Conservation (phyloP, 306 rosid genomes). For the Delonix regia region DNA sequence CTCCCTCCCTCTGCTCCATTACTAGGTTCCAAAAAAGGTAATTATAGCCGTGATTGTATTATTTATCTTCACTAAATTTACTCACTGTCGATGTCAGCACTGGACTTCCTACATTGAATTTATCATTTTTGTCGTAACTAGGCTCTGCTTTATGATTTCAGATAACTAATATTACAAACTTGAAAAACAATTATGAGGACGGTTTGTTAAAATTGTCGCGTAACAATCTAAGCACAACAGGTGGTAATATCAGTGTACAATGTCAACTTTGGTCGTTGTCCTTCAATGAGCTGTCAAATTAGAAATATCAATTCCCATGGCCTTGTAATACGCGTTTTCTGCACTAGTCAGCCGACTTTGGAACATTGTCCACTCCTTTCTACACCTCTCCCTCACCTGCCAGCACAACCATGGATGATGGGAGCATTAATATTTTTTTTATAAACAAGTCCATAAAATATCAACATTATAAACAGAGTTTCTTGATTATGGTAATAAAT, state of each 20-base stretch:
- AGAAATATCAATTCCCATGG: conserved; percentile 55
- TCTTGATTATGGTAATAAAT: neutral
- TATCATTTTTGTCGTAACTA: conserved; percentile 16
- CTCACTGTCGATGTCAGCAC: conserved; percentile 29
- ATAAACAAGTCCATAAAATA: neutral
- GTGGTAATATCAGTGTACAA: conserved; percentile 36
- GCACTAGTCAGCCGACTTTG: conserved; percentile 79
- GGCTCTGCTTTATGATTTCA: conserved; percentile 29
- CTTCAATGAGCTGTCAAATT: conserved; percentile 54
- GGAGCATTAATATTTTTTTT: conserved; percentile 25
- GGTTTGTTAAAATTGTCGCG: conserved; percentile 14
- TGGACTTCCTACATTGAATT: conserved; percentile 36
- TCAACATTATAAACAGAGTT: neutral
- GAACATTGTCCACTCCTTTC: conserved; percentile 96
- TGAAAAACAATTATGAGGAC: conserved; percentile 11
- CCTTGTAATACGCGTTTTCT: conserved; percentile 72
- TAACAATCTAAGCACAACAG: conserved; percentile 34
- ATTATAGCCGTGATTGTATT: neutral
- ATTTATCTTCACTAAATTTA: conserved; percentile 29
- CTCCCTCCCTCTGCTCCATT: neutral
- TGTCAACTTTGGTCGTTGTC: neutral
- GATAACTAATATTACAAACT: conserved; percentile 36
- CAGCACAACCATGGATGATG: conserved; percentile 23
- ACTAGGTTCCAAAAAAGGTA: neutral
- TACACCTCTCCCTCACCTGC: conserved; percentile 96